Conservation (phyloP, 78 protist species). For the Emiliania huxleyi region DNA sequence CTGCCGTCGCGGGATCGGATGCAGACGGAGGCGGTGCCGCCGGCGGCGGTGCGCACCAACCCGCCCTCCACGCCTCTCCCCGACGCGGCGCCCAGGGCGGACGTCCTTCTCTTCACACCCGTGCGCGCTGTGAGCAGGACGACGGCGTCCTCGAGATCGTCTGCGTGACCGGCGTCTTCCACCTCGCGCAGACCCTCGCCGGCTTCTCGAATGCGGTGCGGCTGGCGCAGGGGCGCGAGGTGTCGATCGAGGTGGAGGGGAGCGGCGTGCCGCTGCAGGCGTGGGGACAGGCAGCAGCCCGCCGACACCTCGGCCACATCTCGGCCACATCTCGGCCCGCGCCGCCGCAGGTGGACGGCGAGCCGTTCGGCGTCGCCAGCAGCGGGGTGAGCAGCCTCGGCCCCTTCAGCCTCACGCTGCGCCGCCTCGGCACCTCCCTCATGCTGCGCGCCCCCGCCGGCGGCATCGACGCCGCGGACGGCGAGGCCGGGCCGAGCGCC, state of each 20-base stretch:
- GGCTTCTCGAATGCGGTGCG: not conserved
- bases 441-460: not conserved
- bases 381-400: not conserved
- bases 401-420: not conserved
- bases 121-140: no score
- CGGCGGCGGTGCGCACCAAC: no score
- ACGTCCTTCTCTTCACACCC: no score
- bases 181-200: not conserved
- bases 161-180: not conserved
- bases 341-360: not conserved
- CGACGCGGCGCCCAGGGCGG: no score
- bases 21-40: not conserved
- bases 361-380: not conserved
- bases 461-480: not conserved
- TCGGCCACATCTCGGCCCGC: no score
- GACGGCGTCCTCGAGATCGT: not conserved
- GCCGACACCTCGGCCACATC: no score
- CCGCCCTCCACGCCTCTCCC: no score
- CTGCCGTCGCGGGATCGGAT: not conserved
- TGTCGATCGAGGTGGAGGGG: not conserved
- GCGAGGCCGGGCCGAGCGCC: not conserved
- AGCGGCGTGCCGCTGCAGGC: not conserved
- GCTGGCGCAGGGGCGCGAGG: not conserved
- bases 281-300: no score
- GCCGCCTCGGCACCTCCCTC: not conserved